These are phyloP conservation scores for Pythium coloratum DNA, from an alignment of 352 stramenopile species.

Conservation along the genomic window DNA sequence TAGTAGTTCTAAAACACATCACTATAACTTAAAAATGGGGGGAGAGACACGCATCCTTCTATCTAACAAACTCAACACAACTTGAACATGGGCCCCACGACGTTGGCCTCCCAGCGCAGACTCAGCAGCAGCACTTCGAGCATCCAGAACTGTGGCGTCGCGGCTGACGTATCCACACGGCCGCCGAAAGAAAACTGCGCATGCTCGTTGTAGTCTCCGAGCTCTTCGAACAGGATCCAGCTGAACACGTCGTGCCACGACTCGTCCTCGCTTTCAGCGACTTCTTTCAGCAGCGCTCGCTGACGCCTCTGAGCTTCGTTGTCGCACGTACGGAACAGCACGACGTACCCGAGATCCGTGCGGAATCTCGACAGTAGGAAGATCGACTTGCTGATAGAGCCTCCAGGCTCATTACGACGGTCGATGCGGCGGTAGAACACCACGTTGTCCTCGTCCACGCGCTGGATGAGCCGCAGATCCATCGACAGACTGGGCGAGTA, in stretches of 20 bases:
- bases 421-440: constrained; percentile 53
- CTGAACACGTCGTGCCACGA: constrained; percentile 63
- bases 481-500: constrained; percentile 47
- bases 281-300: constrained; percentile 12
- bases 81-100: constrained; percentile 44
- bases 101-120: constrained; percentile 54
- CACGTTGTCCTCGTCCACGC: constrained; percentile 64
- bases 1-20: background rate
- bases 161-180: constrained; percentile 40
- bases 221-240: constrained; percentile 54
- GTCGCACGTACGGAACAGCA: constrained; percentile 51
- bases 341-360: constrained; percentile 35
- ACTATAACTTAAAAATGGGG: constrained; percentile 10
- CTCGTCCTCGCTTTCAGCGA: constrained; percentile 15
- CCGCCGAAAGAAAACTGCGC: constrained; percentile 54
- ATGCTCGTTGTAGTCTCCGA: constrained; percentile 25
- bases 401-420: constrained; percentile 18
- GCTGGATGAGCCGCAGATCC: constrained; percentile 46
- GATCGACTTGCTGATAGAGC: constrained; percentile 42
- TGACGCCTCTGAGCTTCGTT: constrained; percentile 20
- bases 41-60: background rate
- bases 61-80: constrained; percentile 12
- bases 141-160: constrained; percentile 56
- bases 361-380: constrained; percentile 47
- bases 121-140: constrained; percentile 63